phyloP scores from a whole-genome alignment of 306 rosid species.

The Rosa lucieae region DNA sequence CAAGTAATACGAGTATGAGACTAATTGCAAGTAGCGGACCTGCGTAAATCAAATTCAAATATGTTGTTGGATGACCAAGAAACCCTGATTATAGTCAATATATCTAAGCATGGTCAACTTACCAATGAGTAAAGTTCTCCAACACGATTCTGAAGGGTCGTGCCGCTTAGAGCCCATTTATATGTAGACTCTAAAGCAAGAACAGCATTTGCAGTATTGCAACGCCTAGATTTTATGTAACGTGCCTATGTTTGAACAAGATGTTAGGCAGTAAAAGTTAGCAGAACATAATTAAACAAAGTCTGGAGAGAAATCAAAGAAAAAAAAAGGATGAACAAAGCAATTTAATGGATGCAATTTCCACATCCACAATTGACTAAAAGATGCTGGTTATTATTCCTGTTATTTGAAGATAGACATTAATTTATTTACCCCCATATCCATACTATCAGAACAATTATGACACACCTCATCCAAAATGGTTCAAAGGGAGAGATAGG shows the following conservation, averaged over 20 bases:
- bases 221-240: constrained; percentile 60
- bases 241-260: constrained; percentile 57
- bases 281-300: not conserved
- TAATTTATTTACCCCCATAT: not conserved
- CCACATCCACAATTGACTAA: not conserved
- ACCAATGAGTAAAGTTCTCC: constrained; percentile 91
- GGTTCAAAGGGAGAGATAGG: constrained; percentile 27
- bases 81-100: constrained; percentile 12
- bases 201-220: constrained; percentile 84
- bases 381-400: not conserved
- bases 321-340: not conserved
- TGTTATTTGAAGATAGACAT: not conserved
- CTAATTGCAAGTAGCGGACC: constrained; percentile 80
- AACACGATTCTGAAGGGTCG: constrained; percentile 84
- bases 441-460: not conserved
- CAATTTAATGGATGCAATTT: not conserved
- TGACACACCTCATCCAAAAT: constrained; percentile 86
- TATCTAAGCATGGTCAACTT: constrained; percentile 13
- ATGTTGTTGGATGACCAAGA: constrained; percentile 23
- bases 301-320: not conserved
- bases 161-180: constrained; percentile 96
- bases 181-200: constrained; percentile 71
- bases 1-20: constrained; percentile 78
- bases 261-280: not conserved
- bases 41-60: constrained; percentile 39